Base-by-base conservation (phyloP, 2,329 filamentous ascomycete genomes). In the Colletotrichum spaethianum region DNA sequence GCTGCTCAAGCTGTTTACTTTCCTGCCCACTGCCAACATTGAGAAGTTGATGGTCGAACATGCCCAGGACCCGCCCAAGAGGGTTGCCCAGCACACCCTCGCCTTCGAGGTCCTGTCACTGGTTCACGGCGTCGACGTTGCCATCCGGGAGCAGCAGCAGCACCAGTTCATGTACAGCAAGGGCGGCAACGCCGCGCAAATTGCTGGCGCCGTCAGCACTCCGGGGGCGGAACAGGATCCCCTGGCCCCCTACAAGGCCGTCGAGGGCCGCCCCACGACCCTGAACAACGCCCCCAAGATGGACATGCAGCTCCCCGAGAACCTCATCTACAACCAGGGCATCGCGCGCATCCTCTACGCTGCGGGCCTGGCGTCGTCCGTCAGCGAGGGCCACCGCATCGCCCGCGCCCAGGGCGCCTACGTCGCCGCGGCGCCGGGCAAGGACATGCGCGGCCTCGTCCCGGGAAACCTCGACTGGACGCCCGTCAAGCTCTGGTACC, bases 1-100 rank as follows among this genome's bases (percentile, higher is more conserved):
- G 40, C 93, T 97, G 74, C 86, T 99, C 50, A 96, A 94, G 79
- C 89, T 98, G 28, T 95, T 99, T 80, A 99, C 96, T 0, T 98
- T 99, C 79, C 82, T 98, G 46, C 93, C 96, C 0, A 76, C 93
- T 2, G 78, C 87, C 9, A 81, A 90, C n/a, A 97, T 99, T 75
- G 79, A 86, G 3, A 77, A 85, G 18, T 81, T 93, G 63, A 93
- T 98, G 89, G 80, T 85, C 40, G 81, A 92, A 73, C 95, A 98
- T 76, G 82, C 82, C 11, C 74, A 86, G 36, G 88, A 95, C 67
- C 93, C 93, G 0, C 88, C 91, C 1, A 90, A 92, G 82, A 91
- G 96, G 38, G 80, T 90, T 67, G 95, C 96, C 3, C 96, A 99
- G 77, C 95, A 98, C 78, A 84, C 88, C 0, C 89, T 99, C 2